A percentile compares a stretch with the other conserved stretches of the same genome.
phyloP scores from a whole-genome alignment of 371 early-diverging fungal genomes.

The Vairimorpha necatrix region DNA sequence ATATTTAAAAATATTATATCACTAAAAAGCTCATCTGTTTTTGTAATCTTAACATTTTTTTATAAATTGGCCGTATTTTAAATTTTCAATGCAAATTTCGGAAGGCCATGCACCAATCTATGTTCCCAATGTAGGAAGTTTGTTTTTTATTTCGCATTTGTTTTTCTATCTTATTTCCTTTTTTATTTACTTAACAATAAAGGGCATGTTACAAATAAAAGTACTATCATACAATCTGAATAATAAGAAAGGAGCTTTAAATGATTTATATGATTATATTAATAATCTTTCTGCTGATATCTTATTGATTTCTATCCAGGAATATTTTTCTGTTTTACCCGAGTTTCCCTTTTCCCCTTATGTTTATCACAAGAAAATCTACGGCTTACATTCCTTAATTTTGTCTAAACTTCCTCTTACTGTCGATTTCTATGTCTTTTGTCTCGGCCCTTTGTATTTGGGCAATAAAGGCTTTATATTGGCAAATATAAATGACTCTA shows the following conservation, averaged over 20 bases:
- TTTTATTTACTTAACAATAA: too few relatives aligned
- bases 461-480: slow-evolving; percentile 13
- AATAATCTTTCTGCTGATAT: background rate
- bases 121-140: too few relatives aligned
- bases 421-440: background rate
- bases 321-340: background rate
- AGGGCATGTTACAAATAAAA: background rate
- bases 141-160: too few relatives aligned
- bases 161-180: too few relatives aligned
- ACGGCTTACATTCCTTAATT: background rate
- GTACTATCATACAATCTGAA: slow-evolving; percentile 7
- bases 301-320: background rate
- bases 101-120: too few relatives aligned
- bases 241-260: background rate
- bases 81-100: too few relatives aligned
- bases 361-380: slow-evolving; percentile 1
- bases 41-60: too few relatives aligned
- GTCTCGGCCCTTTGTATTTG: background rate
- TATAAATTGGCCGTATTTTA: too few relatives aligned
- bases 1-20: too few relatives aligned
- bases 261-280: background rate
- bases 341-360: background rate
- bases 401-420: background rate
- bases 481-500: background rate
- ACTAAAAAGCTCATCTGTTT: too few relatives aligned